Evolutionary conservation across 305 asterid genomes (phyloP).

Genomic region (Fraxinus paxiana): DNA sequence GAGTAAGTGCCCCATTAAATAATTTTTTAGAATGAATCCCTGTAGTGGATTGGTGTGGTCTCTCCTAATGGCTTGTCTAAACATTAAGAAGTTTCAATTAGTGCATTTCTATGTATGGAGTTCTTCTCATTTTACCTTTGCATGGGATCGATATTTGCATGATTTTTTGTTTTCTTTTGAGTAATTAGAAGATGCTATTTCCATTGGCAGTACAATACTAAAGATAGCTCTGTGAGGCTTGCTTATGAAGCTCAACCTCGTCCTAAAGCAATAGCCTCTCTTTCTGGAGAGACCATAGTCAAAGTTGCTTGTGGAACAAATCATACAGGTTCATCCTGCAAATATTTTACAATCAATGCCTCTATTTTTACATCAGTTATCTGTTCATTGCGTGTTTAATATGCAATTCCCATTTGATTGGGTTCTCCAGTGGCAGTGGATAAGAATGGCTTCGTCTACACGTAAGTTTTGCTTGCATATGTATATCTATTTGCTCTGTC

Average conservation of each 20-base stretch:
- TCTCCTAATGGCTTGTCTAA: background rate
- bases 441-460: slow-evolving; percentile 83
- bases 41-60: background rate
- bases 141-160: background rate
- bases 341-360: slow-evolving; percentile 3
- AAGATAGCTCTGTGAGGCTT: slow-evolving; percentile 92
- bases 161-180: slow-evolving; percentile 4
- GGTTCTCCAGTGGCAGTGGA: slow-evolving; percentile 78
- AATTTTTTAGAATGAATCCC: background rate
- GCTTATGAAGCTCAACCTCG: slow-evolving; percentile 98
- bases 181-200: slow-evolving; percentile 15
- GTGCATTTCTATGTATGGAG: background rate
- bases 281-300: slow-evolving; percentile 80
- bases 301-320: slow-evolving; percentile 94
- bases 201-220: slow-evolving; percentile 75
- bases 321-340: slow-evolving; percentile 68
- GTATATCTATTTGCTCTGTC: slow-evolving; percentile 6
- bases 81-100: background rate
- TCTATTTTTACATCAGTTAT: background rate
- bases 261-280: slow-evolving; percentile 78
- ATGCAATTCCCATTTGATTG: slow-evolving; percentile 21
- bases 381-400: slow-evolving; percentile 6
- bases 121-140: background rate
- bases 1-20: background rate
- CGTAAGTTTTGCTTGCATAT: slow-evolving; percentile 57